These are phyloP conservation scores for Corrigiola litoralis DNA, from an alignment of 179 eudicot species.

Conservation along the genomic window DNA sequence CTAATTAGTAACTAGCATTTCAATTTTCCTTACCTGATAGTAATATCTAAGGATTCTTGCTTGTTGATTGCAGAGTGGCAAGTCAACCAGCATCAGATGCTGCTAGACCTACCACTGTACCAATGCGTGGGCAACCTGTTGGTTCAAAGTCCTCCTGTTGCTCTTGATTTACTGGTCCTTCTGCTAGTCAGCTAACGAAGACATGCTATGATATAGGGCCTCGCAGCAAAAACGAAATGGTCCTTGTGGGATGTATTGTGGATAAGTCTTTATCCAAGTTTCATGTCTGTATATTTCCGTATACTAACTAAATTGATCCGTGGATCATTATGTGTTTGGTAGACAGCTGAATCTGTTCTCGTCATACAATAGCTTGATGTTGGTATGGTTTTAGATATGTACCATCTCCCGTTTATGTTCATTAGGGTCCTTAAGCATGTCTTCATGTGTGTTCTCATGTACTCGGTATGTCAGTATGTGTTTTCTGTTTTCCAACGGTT, in stretches of 20 bases:
- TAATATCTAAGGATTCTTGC: neutral
- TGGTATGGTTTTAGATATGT: neutral
- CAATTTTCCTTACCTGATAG: too few relatives aligned
- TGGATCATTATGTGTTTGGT: constrained; percentile 9
- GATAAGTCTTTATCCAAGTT: constrained; percentile 14
- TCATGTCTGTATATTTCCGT: constrained; percentile 21
- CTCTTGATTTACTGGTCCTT: constrained; percentile 22
- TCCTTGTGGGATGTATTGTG: constrained; percentile 12
- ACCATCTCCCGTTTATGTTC: neutral
- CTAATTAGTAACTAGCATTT: too few relatives aligned
- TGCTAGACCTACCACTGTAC: constrained; percentile 39
- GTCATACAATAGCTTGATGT: neutral
- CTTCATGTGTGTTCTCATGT: too few relatives aligned
- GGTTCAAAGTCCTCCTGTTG: constrained; percentile 39
- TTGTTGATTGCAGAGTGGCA: constrained; percentile 29
- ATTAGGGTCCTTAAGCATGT: neutral
- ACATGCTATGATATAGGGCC: neutral
- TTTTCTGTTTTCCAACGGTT: too few relatives aligned
- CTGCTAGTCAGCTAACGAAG: constrained; percentile 8
- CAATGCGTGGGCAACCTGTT: constrained; percentile 42
- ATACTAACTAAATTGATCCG: constrained; percentile 10
- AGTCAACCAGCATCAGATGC: constrained; percentile 37
- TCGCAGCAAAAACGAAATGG: constrained; percentile 1
- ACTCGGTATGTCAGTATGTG: too few relatives aligned
- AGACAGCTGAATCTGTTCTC: neutral